Conservation (phyloP, 2,329 filamentous ascomycete species). For the Alternaria infectoria region DNA sequence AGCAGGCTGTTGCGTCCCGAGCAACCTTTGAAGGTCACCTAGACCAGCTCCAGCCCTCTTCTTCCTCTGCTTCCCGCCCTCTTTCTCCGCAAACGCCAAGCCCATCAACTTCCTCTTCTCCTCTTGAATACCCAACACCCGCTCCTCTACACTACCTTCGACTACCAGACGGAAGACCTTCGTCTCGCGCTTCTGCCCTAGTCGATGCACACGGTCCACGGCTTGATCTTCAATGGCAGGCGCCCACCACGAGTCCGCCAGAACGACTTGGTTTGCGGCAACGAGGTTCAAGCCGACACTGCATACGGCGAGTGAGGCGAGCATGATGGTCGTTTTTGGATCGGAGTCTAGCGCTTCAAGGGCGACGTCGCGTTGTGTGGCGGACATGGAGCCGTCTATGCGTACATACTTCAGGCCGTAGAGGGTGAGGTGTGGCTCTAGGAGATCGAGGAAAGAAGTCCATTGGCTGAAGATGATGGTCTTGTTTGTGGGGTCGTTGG, state of each 20-base stretch:
- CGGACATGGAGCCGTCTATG: conserved; percentile 81
- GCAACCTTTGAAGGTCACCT: conserved; percentile 52
- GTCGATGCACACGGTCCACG: conserved; percentile 82
- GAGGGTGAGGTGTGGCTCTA: conserved; percentile 70
- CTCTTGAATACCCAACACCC: conserved; percentile 77
- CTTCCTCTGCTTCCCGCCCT: conserved; percentile 59
- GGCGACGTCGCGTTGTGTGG: conserved; percentile 72
- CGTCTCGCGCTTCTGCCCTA: conserved; percentile 80
- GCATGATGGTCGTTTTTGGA: conserved; percentile 72
- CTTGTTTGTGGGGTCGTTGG: conserved; percentile 67
- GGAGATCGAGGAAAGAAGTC: conserved; percentile 74
- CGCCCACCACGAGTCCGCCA: conserved; percentile 88
- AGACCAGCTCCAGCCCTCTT: conserved; percentile 52
- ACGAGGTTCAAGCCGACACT: conserved; percentile 87
- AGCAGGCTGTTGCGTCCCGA: conserved; percentile 31
- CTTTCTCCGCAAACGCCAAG: conserved; percentile 79
- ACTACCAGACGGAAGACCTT: conserved; percentile 83
- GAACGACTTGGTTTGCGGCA: conserved; percentile 82
- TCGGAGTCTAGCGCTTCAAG: conserved; percentile 72
- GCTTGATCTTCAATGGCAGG: conserved; percentile 93
- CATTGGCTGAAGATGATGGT: conserved; percentile 79
- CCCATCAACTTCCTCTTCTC: conserved; percentile 80
- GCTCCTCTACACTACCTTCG: conserved; percentile 80
- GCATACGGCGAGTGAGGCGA: conserved; percentile 82
- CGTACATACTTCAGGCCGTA: conserved; percentile 70